A percentile compares a stretch with the other conserved stretches of the same genome.
Conservation (phyloP, 176 grass and related monocot genomes). For the Carex kokanica region DNA sequence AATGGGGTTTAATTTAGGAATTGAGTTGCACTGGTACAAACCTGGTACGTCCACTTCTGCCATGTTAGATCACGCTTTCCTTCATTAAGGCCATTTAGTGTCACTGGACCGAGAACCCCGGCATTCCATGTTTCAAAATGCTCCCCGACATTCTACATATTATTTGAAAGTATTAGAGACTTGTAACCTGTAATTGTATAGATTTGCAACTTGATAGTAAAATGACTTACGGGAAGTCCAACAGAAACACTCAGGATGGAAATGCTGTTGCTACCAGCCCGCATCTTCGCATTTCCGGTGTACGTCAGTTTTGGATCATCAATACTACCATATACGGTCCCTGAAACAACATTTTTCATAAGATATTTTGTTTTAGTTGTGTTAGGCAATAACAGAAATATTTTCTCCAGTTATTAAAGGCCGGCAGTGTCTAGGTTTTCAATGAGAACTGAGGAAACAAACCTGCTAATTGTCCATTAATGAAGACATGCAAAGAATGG, state of each 20-base stretch:
- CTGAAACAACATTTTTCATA: constrained; percentile 34
- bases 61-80: constrained; percentile 91
- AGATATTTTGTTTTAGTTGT: not conserved
- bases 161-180: not conserved
- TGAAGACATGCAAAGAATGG: constrained; percentile 82
- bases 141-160: constrained; percentile 78
- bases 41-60: constrained; percentile 98
- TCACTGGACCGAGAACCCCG: constrained; percentile 92
- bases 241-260: constrained; percentile 91
- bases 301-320: constrained; percentile 86
- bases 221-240: constrained; percentile 82
- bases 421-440: not conserved
- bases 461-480: constrained; percentile 81
- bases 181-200: not conserved
- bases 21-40: constrained; percentile 22
- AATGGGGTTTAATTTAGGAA: not conserved
- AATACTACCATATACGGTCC: constrained; percentile 74
- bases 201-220: constrained; percentile 2
- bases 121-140: constrained; percentile 99
- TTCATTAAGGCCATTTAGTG: constrained; percentile 74
- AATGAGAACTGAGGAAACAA: not conserved
- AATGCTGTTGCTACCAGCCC: constrained; percentile 82
- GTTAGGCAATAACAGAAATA: constrained; percentile 24
- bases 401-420: not conserved
- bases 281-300: constrained; percentile 59